These are phyloP conservation scores for Emergomyces orientalis DNA, from an alignment of 2,329 filamentous ascomycete species.

Conservation along the genomic window DNA sequence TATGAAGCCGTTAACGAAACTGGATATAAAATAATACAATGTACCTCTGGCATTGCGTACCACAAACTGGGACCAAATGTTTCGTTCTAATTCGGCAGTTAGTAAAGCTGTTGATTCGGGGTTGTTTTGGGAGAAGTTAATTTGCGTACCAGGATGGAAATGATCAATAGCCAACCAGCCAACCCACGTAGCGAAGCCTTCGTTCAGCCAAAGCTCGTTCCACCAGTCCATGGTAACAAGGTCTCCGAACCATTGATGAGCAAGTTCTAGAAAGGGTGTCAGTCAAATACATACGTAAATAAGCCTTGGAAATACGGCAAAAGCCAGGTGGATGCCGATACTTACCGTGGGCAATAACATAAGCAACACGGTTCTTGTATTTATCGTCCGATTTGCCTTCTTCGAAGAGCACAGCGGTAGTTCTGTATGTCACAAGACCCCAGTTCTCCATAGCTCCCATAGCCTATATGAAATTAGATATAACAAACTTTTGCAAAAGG, in stretches of 20 bases:
- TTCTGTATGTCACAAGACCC: slow-evolving; percentile 92
- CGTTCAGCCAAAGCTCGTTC: slow-evolving; percentile 88
- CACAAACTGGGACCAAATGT: slow-evolving; percentile 96
- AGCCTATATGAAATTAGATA: slow-evolving; percentile 26
- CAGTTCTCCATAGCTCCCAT: slow-evolving; percentile 87
- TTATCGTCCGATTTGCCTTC: slow-evolving; percentile 80
- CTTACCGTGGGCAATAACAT: slow-evolving; percentile 79
- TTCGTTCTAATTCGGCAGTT: slow-evolving; percentile 57
- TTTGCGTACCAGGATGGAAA: slow-evolving; percentile 60
- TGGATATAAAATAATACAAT: slow-evolving; percentile 20
- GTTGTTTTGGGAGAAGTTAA: not conserved
- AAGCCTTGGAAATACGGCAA: not conserved
- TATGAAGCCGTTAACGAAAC: slow-evolving; percentile 35
- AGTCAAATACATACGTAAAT: slow-evolving; percentile 5
- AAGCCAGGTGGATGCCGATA: slow-evolving; percentile 3
- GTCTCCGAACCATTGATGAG: slow-evolving; percentile 94
- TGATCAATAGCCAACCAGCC: slow-evolving; percentile 89
- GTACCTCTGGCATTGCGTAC: slow-evolving; percentile 53
- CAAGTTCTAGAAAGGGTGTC: slow-evolving; percentile 53
- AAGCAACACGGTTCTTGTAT: slow-evolving; percentile 89
- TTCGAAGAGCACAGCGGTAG: slow-evolving; percentile 92
- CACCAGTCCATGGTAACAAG: slow-evolving; percentile 96
- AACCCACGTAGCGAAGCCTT: slow-evolving; percentile 97
- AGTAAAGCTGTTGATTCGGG: not conserved
- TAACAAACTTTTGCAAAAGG: not conserved